Evolutionary conservation across 2,329 filamentous ascomycete species (phyloP).

Genomic region (Fusarium heterosporum): DNA sequence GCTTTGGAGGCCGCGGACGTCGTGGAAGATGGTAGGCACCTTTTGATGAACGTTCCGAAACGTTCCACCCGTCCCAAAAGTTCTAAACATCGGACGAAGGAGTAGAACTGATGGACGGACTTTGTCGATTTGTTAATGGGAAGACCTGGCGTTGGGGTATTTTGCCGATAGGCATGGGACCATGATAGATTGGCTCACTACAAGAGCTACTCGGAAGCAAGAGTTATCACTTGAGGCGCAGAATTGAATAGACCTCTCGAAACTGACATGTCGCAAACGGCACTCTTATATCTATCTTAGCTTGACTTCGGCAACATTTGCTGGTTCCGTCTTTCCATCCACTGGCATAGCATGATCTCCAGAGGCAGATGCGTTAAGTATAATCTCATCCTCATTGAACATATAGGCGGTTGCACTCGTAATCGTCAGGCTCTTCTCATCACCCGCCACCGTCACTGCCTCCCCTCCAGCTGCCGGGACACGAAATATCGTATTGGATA

Average conservation of each 20-base stretch:
- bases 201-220: constrained; percentile 15
- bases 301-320: constrained; percentile 33
- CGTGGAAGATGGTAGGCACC: constrained; percentile 41
- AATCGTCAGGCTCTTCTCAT: constrained; percentile 11
- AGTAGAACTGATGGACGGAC: constrained; percentile 6
- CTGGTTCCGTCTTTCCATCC: constrained; percentile 39
- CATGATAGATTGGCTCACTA: constrained; percentile 38
- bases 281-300: constrained; percentile 2
- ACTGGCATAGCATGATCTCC: constrained; percentile 29
- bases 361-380: constrained; percentile 34
- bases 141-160: constrained; percentile 47
- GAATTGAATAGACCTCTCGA: constrained; percentile 16
- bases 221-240: constrained; percentile 11
- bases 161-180: constrained; percentile 37
- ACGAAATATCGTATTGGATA: constrained; percentile 33
- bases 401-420: constrained; percentile 35
- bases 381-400: constrained; percentile 13
- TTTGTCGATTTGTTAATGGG: constrained; percentile 42
- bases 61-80: not conserved
- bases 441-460: constrained; percentile 14
- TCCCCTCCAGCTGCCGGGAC: constrained; percentile 12
- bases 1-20: constrained; percentile 47
- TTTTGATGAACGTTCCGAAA: too few species aligned
- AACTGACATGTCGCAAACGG: not conserved
- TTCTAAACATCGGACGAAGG: not conserved